Evolutionary conservation across 2,329 filamentous ascomycete genomes (phyloP), one percentile per base, ranked within the genome.

Genomic region (Dactylonectria estremocensis): DNA sequence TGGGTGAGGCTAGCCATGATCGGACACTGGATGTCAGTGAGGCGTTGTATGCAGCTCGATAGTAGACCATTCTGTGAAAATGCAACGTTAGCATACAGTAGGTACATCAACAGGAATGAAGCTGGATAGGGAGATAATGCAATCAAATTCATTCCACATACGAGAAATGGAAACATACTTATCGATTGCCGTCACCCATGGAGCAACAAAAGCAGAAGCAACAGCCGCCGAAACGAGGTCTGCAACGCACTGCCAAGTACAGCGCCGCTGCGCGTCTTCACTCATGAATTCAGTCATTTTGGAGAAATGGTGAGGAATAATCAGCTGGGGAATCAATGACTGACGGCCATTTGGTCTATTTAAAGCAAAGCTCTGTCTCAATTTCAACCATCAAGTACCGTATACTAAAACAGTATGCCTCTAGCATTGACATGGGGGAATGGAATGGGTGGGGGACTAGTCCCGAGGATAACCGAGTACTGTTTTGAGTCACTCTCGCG

Each of bases 171-270:
- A 9, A 5, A 72, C 73, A 68, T 22, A 75, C 73, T 72, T 73
- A 13, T 75, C 72, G 24, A 75, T 76, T 13, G 73, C 73, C n/a
- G 71, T 72, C 10, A 75, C 73, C 73, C 73, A 75, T 11, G 73
- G 73, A 55, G 73, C 72, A 14, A 76, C 73, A 33, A 76, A 45
- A 20, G 72, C 73, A 58, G 73, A 74, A 22, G 73, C 73, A 9
- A 75, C 66, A 5, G 73, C 70, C 0, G 73, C 73, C 22, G 73
- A 73, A 3, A 67, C 58, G 1, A 75, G 63, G 56, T 75, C 73
- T 22, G 72, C 70, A 56, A 76, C 72, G 55, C 72, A 73, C 56
- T 75, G 69, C 61, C 73, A 66, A 0, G 73, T 75, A 46, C 73
- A 76, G 37, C 64, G 64, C 48, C 73, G 69, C 61, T 75, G 73